Conservation (phyloP, 306 rosid species). For the Lathyrus oleraceus region DNA sequence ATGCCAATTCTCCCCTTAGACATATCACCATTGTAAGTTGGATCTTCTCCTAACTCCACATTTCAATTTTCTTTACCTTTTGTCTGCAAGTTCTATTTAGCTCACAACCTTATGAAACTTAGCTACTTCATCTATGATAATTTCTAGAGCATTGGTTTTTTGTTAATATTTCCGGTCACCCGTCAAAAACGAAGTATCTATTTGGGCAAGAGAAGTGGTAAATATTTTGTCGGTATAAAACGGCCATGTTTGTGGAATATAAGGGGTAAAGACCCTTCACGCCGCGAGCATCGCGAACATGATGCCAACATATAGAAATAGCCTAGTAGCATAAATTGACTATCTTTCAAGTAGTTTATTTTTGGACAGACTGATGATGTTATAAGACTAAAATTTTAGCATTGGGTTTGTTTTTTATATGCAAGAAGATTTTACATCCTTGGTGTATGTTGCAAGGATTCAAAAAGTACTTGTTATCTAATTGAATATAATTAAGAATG, state of each 20-base stretch:
- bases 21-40: constrained; percentile 31
- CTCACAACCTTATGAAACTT: constrained; percentile 28
- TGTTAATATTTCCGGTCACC: constrained; percentile 12
- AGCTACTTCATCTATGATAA: constrained; percentile 31
- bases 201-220: background rate
- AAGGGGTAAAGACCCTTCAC: no score
- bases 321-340: no score
- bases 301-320: no score
- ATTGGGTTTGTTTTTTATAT: no score
- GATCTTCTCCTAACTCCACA: constrained; percentile 41
- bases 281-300: no score
- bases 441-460: no score
- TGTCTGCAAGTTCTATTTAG: constrained; percentile 26
- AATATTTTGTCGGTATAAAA: constrained; percentile 12
- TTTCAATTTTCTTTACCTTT: constrained; percentile 33
- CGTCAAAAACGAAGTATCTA: constrained; percentile 11
- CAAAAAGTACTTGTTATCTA: no score
- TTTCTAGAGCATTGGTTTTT: constrained; percentile 2
- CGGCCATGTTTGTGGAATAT: background rate
- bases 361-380: no score
- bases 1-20: constrained; percentile 40
- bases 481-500: no score
- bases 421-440: no score
- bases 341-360: no score
- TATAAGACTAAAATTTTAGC: no score